Base-by-base conservation (phyloP, 768 basidiomycete genomes). In the Rhodotorula toruloides region DNA sequence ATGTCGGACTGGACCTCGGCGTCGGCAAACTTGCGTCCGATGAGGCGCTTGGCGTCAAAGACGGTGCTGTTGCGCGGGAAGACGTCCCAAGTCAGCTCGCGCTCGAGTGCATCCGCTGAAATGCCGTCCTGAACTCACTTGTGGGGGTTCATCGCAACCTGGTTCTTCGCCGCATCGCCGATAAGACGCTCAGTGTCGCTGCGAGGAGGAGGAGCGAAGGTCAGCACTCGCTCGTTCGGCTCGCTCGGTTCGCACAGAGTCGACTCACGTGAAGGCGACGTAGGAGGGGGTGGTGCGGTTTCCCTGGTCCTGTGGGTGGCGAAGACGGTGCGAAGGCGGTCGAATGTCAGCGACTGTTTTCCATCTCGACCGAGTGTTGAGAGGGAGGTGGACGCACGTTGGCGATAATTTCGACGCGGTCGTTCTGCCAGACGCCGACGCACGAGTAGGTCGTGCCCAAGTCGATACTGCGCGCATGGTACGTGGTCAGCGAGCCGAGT, bases 121-220 rank as follows among this genome's bases (percentile, higher is more conserved):
- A 4, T n/a, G n/a, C n/a, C n/a, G n/a, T n/a, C n/a, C n/a, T n/a
- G n/a, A 13, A 81, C 80, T 58, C 77, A 84, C 85, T 94, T 91
- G 80, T 86, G 84, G 62, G 92, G 93, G 84, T 97, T 98, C 91
- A 96, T 93, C 65, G 92, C 92, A 79, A 90, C 90, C 76, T 93
- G 91, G 80, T 97, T 97, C 83, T 97, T 97, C 61, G 94, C 94
- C 74, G 94, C 94, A 83, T 98, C 94, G 76, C 93, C 94, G 77
- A 98, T 97, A 74, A 98, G 84, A 82, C 94, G 92, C 83, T 97
- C 94, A 32, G 76, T 72, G 76, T 80, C 79, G 77, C 77, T 78
- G 52, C 34, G n/a, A 29, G 43, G 16, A 5, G 36, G 29, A 7
- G 19, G 25, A 5, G 17, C n/a, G 19, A 8, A 12, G 36, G 37